These are phyloP conservation scores for Tilletia setariae DNA, from an alignment of 1,284 basidiomycete species.

Conservation along the genomic window DNA sequence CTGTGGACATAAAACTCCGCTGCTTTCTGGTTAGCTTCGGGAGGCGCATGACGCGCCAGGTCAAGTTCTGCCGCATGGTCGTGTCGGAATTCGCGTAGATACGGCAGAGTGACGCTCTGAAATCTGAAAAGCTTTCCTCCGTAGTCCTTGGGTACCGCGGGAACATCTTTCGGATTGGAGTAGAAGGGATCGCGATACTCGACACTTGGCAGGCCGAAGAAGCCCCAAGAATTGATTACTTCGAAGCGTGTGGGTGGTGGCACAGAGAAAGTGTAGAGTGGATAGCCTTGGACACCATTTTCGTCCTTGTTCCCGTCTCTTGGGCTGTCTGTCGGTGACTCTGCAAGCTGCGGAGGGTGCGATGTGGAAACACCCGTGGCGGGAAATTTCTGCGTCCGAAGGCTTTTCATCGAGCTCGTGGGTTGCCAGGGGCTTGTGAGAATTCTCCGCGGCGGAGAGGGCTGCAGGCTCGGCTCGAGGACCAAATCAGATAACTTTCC, in stretches of 20 bases:
- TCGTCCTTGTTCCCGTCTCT: too few relatives aligned
- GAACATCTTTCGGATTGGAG: constrained; percentile 70
- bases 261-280: constrained; percentile 25
- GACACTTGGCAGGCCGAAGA: constrained; percentile 62
- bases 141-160: constrained; percentile 69
- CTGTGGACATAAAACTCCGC: not conserved
- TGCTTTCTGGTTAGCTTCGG: constrained; percentile 53
- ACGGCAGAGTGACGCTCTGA: constrained; percentile 56
- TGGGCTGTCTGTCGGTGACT: not conserved
- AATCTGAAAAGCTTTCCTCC: constrained; percentile 74
- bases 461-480: not conserved
- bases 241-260: constrained; percentile 63
- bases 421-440: not conserved
- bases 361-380: not conserved
- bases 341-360: too few relatives aligned
- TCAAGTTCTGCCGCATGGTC: constrained; percentile 57
- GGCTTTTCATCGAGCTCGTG: not conserved
- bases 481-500: not conserved
- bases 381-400: not conserved
- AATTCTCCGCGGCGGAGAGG: not conserved
- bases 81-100: constrained; percentile 49
- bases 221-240: constrained; percentile 62
- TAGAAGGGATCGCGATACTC: constrained; percentile 77
- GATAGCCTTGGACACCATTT: not conserved
- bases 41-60: not conserved